phyloP scores from a whole-genome alignment of 2,329 filamentous ascomycete genomes.

The Ceratocystis papillata region DNA sequence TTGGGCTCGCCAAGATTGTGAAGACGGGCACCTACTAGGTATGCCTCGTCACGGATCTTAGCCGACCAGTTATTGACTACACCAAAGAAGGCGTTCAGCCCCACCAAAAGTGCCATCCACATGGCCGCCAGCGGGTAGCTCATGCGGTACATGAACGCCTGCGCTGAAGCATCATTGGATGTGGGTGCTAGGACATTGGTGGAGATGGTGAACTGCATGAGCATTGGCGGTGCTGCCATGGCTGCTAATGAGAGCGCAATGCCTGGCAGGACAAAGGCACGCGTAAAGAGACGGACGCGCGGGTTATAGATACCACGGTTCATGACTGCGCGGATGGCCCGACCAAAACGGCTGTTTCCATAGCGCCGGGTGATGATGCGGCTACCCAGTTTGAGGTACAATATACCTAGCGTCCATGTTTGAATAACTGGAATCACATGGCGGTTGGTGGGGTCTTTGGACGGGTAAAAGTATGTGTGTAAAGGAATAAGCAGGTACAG shows the following conservation, averaged over 20 bases:
- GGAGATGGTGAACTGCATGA: constrained; percentile 21
- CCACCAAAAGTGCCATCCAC: constrained; percentile 38
- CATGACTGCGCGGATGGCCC: constrained; percentile 63
- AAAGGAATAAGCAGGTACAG: constrained; percentile 80
- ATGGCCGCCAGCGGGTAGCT: constrained; percentile 58
- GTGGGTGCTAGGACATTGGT: constrained; percentile 19
- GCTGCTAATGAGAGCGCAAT: constrained; percentile 50
- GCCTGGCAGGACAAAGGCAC: constrained; percentile 74
- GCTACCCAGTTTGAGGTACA: constrained; percentile 73
- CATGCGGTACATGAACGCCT: constrained; percentile 40
- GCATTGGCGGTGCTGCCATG: constrained; percentile 51
- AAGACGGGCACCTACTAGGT: constrained; percentile 83
- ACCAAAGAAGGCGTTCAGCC: constrained; percentile 42
- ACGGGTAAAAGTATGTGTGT: constrained; percentile 59
- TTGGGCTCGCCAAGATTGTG: constrained; percentile 67
- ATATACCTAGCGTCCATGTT: constrained; percentile 82
- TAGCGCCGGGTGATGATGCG: constrained; percentile 32
- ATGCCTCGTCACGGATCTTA: constrained; percentile 84
- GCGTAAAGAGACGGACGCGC: constrained; percentile 66
- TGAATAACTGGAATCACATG: constrained; percentile 83
- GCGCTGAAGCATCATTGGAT: constrained; percentile 29
- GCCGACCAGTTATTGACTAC: constrained; percentile 66
- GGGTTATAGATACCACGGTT: constrained; percentile 68
- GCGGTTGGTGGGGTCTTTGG: constrained; percentile 27
- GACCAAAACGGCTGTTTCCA: constrained; percentile 51